Percentiles rank a stretch among this genome's conserved stretches.
These are phyloP conservation scores for Fraxinus cuspidata DNA, from an alignment of 257 asterid genomes.

Conservation along the genomic window DNA sequence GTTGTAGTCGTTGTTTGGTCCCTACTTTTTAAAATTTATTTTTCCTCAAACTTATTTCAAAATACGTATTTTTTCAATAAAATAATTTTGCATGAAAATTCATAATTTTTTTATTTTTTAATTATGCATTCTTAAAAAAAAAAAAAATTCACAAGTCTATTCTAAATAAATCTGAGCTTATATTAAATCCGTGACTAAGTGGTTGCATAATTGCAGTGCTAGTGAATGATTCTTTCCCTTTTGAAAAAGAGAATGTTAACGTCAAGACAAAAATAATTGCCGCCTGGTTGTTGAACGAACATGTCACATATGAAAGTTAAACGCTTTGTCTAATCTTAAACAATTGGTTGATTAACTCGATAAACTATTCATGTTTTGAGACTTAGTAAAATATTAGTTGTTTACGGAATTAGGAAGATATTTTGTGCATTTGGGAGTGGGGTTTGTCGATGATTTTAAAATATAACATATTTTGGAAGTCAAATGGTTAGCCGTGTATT, in stretches of 20 bases:
- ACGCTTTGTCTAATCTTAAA: not conserved
- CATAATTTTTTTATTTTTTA: too few relatives aligned
- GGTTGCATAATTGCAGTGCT: not conserved
- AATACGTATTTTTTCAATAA: too few relatives aligned
- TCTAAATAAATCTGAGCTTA: not conserved
- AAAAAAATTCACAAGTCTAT: too few relatives aligned
- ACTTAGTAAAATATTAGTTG: not conserved
- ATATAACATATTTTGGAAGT: not conserved
- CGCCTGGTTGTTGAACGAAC: constrained; percentile 5
- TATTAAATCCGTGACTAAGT: not conserved
- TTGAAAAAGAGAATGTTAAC: not conserved
- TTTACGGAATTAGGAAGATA: not conserved
- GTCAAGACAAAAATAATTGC: not conserved
- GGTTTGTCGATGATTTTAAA: constrained; percentile 10
- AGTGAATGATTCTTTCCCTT: not conserved
- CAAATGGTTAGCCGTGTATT: constrained; percentile 16
- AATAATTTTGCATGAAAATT: too few relatives aligned
- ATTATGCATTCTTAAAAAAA: too few relatives aligned
- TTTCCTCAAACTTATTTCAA: too few relatives aligned
- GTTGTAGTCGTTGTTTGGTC: not conserved
- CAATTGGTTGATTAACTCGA: not conserved
- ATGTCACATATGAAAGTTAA: not conserved
- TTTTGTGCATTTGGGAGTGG: not conserved
- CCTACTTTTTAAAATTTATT: too few relatives aligned
- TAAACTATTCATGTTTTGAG: not conserved